Evolutionary conservation across 2,329 filamentous ascomycete genomes (phyloP), one percentile per base, ranked within the genome.

Genomic region (Tympanopsis confertula): DNA sequence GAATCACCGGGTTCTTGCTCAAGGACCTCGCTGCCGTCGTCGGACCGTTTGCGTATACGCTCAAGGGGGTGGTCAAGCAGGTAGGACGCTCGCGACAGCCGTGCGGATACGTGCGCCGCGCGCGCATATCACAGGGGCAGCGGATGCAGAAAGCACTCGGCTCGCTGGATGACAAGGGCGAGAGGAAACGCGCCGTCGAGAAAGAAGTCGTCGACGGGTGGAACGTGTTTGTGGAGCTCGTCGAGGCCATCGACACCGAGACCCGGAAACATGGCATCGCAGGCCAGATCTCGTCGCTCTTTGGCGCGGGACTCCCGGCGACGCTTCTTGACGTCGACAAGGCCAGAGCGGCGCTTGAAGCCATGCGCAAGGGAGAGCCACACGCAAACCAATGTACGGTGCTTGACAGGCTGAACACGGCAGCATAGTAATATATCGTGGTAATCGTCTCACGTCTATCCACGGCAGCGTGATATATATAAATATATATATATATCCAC

Each of bases 61-160:
- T 80, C 43, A 80, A 82, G 49, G 79, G 79, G 0, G 50, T 80
- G 0, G 65, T 73, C 20, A 79, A 78, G 45, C 72, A 83, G 49
- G 54, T 65, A 1, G 61, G 68, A 42, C 68, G 75, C 24, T 55
- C 61, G 7, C 65, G 64, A 39, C 67, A 70, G 42, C 74, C 75
- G 0, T 61, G 65, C 1, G 61, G 61, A 17, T 67, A 68, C 39
- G 58, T 81, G 13, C 66, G 76, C 1, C 63, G 66, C 18, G 73
- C 72, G 1, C 65, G 75, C 4, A 77, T 81, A 19, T 53, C 66
- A 0, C 73, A 81, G 48, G 76, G 73, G 1, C 66, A 69, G 42
- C 56, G 65, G 3, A 69, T 74, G 35, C 37, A 61, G 3, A 39
- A 49, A 0, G 46, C 41, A 0, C 3, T 29, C 41, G 24, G 26